Conservation (phyloP, 176 grass and related monocot species). For the Sorghum bicolor region Sorghum_bicolor_NCBIv3 NC_012871.2:76630001-76630500, state of each 20-base stretch:
- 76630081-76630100: not conserved
- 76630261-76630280: not conserved
- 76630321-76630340: not conserved
- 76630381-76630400: not conserved
- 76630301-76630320: not conserved
- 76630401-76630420: constrained; percentile 63
- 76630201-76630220: constrained; percentile 42
- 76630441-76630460: constrained; percentile 37
- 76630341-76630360: not conserved
- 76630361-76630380: not conserved
- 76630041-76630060: constrained; percentile 40
- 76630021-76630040: constrained; percentile 23
- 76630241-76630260: not conserved
- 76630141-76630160: not conserved
- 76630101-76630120: constrained; percentile 2
- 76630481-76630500: constrained; percentile 85
- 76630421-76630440: not conserved
- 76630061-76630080: constrained; percentile 36
- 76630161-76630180: not conserved
- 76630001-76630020: constrained; percentile 23
- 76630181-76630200: constrained; percentile 27
- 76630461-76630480: constrained; percentile 49
- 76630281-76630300: not conserved
- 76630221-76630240: constrained; percentile 24
- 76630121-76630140: constrained; percentile 36